phyloP scores from a whole-genome alignment of 805 yeast genomes.

The Tetrapisispora nanseiensis region DNA sequence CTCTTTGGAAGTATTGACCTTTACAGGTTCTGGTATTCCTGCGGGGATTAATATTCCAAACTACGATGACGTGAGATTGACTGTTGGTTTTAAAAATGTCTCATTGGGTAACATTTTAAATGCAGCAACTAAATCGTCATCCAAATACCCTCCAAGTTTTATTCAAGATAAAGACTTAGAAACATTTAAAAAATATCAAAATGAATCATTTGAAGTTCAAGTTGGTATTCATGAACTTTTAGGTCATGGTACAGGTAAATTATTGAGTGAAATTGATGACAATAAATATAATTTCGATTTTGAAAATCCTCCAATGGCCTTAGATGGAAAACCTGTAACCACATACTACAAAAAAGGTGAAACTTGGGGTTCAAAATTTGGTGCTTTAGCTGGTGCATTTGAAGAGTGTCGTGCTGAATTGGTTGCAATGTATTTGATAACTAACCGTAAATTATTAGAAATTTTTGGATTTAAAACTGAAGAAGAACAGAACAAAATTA shows the following conservation, averaged over 20 bases:
- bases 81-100: conserved; percentile 80
- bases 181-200: conserved; percentile 59
- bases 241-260: conserved; percentile 88
- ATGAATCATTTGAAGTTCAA: conserved; percentile 82
- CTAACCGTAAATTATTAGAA: conserved; percentile 55
- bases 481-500: conserved; percentile 53
- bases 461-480: conserved; percentile 59
- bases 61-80: conserved; percentile 80
- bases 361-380: conserved; percentile 86
- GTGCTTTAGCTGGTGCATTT: conserved; percentile 73
- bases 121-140: conserved; percentile 47
- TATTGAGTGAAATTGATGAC: conserved; percentile 49
- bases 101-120: conserved; percentile 78
- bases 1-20: conserved; percentile 78
- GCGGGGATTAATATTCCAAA: conserved; percentile 92
- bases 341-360: conserved; percentile 72
- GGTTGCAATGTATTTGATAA: conserved; percentile 72
- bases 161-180: conserved; percentile 43
- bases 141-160: conserved; percentile 58
- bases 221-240: conserved; percentile 87
- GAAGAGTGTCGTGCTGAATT: conserved; percentile 92
- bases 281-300: conserved; percentile 66
- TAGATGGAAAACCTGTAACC: conserved; percentile 50
- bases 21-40: conserved; percentile 84
- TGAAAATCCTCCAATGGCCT: conserved; percentile 48